Base-by-base conservation (phyloP, 106 monocot genomes). In the Cymbidium sinense region DNA sequence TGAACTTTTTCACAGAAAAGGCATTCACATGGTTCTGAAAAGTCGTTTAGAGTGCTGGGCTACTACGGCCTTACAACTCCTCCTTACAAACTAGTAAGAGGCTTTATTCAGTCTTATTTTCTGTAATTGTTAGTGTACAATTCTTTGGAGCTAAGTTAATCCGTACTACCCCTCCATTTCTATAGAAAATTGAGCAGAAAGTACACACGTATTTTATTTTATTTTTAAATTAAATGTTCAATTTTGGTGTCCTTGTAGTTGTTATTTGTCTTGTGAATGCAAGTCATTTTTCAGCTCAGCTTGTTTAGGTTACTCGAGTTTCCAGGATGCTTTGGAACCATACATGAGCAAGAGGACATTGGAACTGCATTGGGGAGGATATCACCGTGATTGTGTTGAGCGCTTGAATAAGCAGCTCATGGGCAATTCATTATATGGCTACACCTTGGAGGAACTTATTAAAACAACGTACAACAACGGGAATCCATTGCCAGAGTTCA, bases 401-500 rank as follows among this genome's bases (percentile, higher is more conserved):
- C 73, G 75, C 50, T 89, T 98, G 84, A 98, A 98, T 77, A 92
- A 88, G 81, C 94, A 94, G 80, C 89, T 98, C 43, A 82, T 54
- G 34, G 83, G 81, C 67, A 94, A 87, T 76, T 79, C 83, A 31
- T 83, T 98, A 31, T 98, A 98, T 88, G 91, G 96, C 19, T 70
- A 83, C 80, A 98, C 91, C 17, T 76, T 98, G 82, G 94, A 92
- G 79, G 96, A 98, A 77, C 81, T 94, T 37, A 82, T 98, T 47
- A 94, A 88, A 88, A 79, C 72, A 44, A 85, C 91, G 0, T 98
- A 94, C 84, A 94, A 98, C 84, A 98, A 98, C 77, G 96, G 96
- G 73, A 98, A 91, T 64, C 96, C 96, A 70, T 85, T 94, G 70
- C 89, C 89, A 82, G 96, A 94, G 73, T 98, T 90, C 77, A 98